A percentile compares a stretch with the other conserved stretches of the same genome.
These are phyloP conservation scores for Termitomyces sp. DNA, from an alignment of 768 basidiomycete species.

Conservation along the genomic window DNA sequence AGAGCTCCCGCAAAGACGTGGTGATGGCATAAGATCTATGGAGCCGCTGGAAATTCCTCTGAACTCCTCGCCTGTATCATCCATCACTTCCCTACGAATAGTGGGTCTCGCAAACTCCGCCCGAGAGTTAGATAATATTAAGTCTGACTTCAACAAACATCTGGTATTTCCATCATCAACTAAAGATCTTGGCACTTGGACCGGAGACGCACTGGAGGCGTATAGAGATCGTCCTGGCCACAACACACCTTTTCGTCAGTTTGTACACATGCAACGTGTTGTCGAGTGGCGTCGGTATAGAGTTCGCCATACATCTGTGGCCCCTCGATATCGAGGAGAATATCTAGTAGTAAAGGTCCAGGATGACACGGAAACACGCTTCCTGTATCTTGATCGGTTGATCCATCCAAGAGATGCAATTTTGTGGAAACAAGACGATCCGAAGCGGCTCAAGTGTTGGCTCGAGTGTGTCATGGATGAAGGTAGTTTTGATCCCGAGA, in stretches of 20 bases:
- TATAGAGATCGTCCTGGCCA: background rate
- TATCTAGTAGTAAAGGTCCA: background rate
- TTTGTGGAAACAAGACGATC: background rate
- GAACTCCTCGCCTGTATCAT: background rate
- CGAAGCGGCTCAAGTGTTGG: background rate
- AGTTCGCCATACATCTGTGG: background rate
- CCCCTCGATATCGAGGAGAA: background rate
- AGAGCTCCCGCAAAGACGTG: background rate
- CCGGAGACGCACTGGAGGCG: background rate
- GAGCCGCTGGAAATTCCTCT: background rate
- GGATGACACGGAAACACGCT: background rate
- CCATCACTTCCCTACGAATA: background rate
- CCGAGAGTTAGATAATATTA: background rate
- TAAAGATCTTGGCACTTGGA: background rate
- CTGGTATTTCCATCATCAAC: background rate
- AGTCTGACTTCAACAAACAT: background rate
- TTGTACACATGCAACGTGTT: background rate
- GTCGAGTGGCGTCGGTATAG: conserved; percentile 7
- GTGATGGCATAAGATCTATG: background rate
- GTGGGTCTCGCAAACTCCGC: background rate
- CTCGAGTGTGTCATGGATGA: background rate
- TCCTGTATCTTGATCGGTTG: background rate
- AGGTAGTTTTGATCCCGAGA: background rate
- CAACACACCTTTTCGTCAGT: background rate
- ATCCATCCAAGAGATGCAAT: background rate